A percentile compares a stretch with the other conserved stretches of the same genome.
These are phyloP conservation scores for Lentinula boryana DNA, from an alignment of 768 basidiomycete genomes.

Conservation along the genomic window DNA sequence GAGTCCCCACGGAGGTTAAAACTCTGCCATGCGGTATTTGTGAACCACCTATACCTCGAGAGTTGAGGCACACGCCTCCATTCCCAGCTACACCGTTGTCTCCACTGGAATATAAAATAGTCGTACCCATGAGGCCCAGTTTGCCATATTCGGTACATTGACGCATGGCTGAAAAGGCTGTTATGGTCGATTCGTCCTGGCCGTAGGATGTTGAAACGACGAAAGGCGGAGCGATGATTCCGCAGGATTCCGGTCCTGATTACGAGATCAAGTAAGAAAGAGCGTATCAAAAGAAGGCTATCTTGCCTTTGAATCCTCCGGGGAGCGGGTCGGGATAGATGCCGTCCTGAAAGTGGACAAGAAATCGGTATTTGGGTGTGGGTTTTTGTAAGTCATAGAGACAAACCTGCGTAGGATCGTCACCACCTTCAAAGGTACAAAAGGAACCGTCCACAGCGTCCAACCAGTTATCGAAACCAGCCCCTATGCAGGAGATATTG, in stretches of 20 bases:
- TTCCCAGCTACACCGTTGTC: slow-evolving; percentile 33
- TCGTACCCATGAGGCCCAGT: slow-evolving; percentile 30
- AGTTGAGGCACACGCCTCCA: slow-evolving; percentile 18
- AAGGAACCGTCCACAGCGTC: slow-evolving; percentile 37
- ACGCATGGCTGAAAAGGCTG: slow-evolving; percentile 23
- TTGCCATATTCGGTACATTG: slow-evolving; percentile 32
- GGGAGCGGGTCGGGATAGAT: slow-evolving; percentile 33
- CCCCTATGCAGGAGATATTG: slow-evolving; percentile 20
- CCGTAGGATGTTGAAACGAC: slow-evolving; percentile 30
- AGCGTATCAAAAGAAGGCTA: background rate
- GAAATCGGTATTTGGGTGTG: background rate
- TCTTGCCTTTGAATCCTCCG: slow-evolving; percentile 32
- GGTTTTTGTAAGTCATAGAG: background rate
- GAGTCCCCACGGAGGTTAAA: background rate
- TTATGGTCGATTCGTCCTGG: slow-evolving; percentile 26
- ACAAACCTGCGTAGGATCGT: slow-evolving; percentile 24
- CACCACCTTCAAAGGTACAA: slow-evolving; percentile 41
- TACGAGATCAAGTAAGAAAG: background rate
- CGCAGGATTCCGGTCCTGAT: slow-evolving; percentile 29
- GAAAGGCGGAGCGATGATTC: slow-evolving; percentile 27
- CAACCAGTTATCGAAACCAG: slow-evolving; percentile 36
- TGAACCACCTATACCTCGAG: slow-evolving; percentile 4
- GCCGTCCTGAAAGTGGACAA: slow-evolving; percentile 19
- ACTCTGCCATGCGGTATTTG: background rate
- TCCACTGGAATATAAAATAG: slow-evolving; percentile 29